Conservation (phyloP, 768 basidiomycete genomes). For the Mycena belliarum region DNA sequence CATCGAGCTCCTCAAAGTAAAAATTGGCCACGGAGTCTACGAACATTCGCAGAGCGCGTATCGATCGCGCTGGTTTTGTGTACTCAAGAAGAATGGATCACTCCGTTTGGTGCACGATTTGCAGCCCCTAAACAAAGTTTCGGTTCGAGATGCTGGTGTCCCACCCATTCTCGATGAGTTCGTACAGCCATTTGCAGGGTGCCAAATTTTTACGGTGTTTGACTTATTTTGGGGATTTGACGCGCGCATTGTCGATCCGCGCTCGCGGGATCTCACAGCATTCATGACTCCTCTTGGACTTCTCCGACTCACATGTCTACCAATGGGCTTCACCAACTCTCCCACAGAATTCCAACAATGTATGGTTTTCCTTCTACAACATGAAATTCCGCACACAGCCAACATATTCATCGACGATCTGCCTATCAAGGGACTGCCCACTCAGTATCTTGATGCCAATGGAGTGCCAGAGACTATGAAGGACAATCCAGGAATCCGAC, state of each 20-base stretch:
- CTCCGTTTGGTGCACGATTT: slow-evolving; percentile 40
- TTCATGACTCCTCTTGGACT: too few relatives aligned
- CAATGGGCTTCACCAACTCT: slow-evolving; percentile 43
- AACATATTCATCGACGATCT: slow-evolving; percentile 36
- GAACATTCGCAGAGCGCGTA: slow-evolving; percentile 38
- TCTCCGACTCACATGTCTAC: slow-evolving; percentile 33
- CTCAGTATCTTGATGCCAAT: slow-evolving; percentile 27
- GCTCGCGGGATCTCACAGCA: slow-evolving; percentile 36
- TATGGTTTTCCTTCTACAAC: slow-evolving; percentile 33
- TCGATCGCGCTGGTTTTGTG: slow-evolving; percentile 38
- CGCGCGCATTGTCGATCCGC: slow-evolving; percentile 24
- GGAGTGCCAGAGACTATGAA: slow-evolving; percentile 25
- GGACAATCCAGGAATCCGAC: slow-evolving; percentile 31
- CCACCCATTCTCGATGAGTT: slow-evolving; percentile 36
- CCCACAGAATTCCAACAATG: slow-evolving; percentile 33
- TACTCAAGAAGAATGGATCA: slow-evolving; percentile 35
- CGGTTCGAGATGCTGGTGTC: too few relatives aligned
- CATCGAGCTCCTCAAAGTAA: slow-evolving; percentile 29
- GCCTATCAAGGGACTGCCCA: slow-evolving; percentile 31
- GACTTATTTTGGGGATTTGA: slow-evolving; percentile 41
- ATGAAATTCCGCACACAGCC: slow-evolving; percentile 24
- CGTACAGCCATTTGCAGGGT: slow-evolving; percentile 31
- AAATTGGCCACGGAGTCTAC: slow-evolving; percentile 38
- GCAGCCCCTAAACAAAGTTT: slow-evolving; percentile 39
- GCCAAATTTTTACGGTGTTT: slow-evolving; percentile 28